These are phyloP conservation scores for Raphanus sativus DNA, from an alignment of 345 rosid genomes.

Conservation along the genomic window DNA sequence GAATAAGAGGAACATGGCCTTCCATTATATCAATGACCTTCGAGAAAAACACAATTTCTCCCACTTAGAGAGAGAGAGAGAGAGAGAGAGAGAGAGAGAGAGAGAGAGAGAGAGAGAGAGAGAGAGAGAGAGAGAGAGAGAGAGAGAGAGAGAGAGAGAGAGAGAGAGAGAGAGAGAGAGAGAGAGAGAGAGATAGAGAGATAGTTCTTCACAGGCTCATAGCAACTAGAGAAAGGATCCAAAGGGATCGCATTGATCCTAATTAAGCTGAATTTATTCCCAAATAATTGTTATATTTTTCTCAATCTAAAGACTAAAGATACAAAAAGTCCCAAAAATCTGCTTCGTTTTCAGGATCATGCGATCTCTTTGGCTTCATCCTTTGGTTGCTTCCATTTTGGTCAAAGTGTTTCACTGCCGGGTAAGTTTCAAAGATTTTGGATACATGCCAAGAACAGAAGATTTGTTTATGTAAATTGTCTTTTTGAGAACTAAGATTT, in stretches of 20 bases:
- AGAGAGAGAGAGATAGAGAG: not conserved
- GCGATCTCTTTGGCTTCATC: constrained; percentile 91
- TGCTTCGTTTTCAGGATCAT: constrained; percentile 58
- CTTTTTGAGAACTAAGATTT: not conserved
- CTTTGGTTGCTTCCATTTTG: constrained; percentile 57
- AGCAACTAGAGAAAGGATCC: constrained; percentile 91
- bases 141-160: too few species aligned
- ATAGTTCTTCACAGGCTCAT: constrained; percentile 33
- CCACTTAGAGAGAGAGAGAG: not conserved
- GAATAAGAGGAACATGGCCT: constrained; percentile 41
- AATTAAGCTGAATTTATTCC: constrained; percentile 24
- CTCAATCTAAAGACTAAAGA: not conserved
- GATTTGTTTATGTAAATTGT: constrained; percentile 7
- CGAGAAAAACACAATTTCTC: constrained; percentile 43
- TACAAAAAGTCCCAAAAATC: not conserved
- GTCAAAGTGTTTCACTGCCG: not conserved
- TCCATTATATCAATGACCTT: constrained; percentile 48
- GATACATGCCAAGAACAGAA: constrained; percentile 11
- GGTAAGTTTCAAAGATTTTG: constrained; percentile 33
- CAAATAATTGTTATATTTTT: not conserved
- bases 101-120: too few species aligned
- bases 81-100: too few species aligned
- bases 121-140: too few species aligned
- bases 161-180: too few species aligned
- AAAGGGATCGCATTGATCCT: constrained; percentile 99